Percentiles rank a stretch among this genome's conserved stretches.
These are phyloP conservation scores for Scenedesmus sp. DNA, from an alignment of 163 green algal genomes.

Conservation along the genomic window DNA sequence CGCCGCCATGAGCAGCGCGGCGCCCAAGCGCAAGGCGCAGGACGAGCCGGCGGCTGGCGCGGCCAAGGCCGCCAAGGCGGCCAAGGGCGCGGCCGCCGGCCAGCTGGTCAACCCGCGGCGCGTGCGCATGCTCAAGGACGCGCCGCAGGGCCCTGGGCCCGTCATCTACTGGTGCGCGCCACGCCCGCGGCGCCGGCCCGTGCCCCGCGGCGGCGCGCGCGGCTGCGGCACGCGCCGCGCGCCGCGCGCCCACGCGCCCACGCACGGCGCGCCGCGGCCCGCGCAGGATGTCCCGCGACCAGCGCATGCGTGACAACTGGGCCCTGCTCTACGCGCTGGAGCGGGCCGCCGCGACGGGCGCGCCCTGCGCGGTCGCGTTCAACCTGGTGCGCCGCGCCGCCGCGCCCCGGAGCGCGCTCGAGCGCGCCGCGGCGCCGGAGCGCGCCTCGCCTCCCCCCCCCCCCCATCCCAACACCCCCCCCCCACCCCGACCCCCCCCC, in stretches of 20 bases:
- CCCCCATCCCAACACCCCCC: too few relatives aligned
- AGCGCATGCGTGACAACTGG: constrained; percentile 96
- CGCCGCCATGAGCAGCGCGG: constrained; percentile 16
- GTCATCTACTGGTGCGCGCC: constrained; percentile 87
- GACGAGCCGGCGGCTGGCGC: neutral
- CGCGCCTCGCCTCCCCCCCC: too few relatives aligned
- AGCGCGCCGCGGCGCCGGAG: too few relatives aligned
- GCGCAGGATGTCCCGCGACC: constrained; percentile 92
- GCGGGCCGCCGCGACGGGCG: constrained; percentile 50
- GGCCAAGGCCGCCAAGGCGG: constrained; percentile 10
- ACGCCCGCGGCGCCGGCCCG: too few relatives aligned
- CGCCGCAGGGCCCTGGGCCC: constrained; percentile 60
- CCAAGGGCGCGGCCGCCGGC: neutral
- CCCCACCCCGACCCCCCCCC: too few relatives aligned
- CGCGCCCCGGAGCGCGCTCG: too few relatives aligned
- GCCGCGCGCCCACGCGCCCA: too few relatives aligned
- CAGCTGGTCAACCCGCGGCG: constrained; percentile 65
- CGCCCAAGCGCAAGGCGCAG: constrained; percentile 35
- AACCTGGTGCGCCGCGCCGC: constrained; percentile 89
- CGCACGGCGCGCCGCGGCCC: too few relatives aligned
- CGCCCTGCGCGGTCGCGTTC: constrained; percentile 86
- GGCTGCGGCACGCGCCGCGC: neutral
- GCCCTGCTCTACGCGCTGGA: constrained; percentile 93
- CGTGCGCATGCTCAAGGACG: constrained; percentile 65
- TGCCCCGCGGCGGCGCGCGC: too few relatives aligned